These are phyloP conservation scores for Polytrichum formosum DNA, from an alignment of 225 moss, liverwort and hornwort species.

Conservation along the genomic window DNA sequence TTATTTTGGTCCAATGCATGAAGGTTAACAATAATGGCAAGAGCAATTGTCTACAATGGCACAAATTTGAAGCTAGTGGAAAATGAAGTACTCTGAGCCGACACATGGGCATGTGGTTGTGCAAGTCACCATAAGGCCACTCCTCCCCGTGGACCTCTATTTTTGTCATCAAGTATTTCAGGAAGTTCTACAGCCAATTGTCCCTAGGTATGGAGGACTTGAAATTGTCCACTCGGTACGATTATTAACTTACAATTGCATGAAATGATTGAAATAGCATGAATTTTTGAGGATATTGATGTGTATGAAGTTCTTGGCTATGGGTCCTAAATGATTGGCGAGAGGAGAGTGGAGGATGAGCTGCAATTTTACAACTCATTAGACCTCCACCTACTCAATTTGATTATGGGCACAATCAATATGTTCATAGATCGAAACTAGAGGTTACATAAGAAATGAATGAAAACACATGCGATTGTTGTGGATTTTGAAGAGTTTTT, in stretches of 20 bases:
- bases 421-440: no score
- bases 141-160: constrained; percentile 15
- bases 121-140: constrained; percentile 22
- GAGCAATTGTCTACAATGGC: constrained; percentile 9
- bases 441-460: no score
- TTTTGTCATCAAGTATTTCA: not conserved
- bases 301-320: not conserved
- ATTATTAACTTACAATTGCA: not conserved
- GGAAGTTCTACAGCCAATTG: constrained; percentile 3
- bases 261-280: not conserved
- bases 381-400: no score
- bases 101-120: constrained; percentile 25
- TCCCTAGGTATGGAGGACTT: not conserved
- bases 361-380: no score
- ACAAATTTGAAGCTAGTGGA: constrained; percentile 15
- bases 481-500: no score
- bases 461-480: no score
- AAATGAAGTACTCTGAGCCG: constrained; percentile 16
- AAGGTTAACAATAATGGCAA: constrained; percentile 8
- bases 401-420: no score
- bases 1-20: no score
- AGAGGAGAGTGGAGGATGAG: no score
- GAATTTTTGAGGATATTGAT: not conserved
- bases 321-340: no score
- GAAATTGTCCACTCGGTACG: constrained; percentile 28